Evolutionary conservation across 2,329 filamentous ascomycete species (phyloP), one percentile per base, ranked within the genome.

Genomic region (Xylariaceae sp.): DNA sequence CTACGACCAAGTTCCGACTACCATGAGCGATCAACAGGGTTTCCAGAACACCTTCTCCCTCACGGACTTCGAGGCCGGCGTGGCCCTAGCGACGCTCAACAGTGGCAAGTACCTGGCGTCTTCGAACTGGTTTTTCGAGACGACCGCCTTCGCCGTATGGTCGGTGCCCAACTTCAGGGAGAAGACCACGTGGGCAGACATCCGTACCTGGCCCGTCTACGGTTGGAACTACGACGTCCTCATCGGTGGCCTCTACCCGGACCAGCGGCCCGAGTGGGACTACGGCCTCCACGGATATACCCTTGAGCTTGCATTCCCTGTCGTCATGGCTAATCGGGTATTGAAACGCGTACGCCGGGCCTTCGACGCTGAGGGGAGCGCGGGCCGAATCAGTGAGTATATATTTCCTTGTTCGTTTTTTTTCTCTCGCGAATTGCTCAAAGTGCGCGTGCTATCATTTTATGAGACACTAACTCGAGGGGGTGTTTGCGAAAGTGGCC

Each of bases 181-280:
- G 54, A 80, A 79, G 69, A 70, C 67, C 11, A 78, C 74, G 32
- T 69, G 76, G 64, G 52, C 69, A 50, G 58, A 67, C n/a, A 73
- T 79, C 53, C 62, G 61, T 0, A 58, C 68, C 3, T 79, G 76
- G 75, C 77, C 77, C 12, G 76, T 79, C 30, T 78, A 78, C 58
- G 77, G 77, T 8, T 79, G 73, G 71, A 78, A 79, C 67, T 78
- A 80, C 61, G 76, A 79, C 61, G 75, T 80, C 7, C 68, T 80
- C 11, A 79, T 80, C 55, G 77, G 77, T 12, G 77, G 77, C 0
- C 64, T 79, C 19, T 79, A 79, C 62, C 74, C 70, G 6, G 73
- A 72, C 51, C 74, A 77, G 63, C 71, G 71, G 51, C 72, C 76
- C 3, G 71, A 77, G 58, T 79, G 76, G 76, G 77, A 79, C n/a